Evolutionary conservation across 2,329 filamentous ascomycete genomes (phyloP), one percentile per base, ranked within the genome.

Genomic region (Verruconis gallopava): DNA sequence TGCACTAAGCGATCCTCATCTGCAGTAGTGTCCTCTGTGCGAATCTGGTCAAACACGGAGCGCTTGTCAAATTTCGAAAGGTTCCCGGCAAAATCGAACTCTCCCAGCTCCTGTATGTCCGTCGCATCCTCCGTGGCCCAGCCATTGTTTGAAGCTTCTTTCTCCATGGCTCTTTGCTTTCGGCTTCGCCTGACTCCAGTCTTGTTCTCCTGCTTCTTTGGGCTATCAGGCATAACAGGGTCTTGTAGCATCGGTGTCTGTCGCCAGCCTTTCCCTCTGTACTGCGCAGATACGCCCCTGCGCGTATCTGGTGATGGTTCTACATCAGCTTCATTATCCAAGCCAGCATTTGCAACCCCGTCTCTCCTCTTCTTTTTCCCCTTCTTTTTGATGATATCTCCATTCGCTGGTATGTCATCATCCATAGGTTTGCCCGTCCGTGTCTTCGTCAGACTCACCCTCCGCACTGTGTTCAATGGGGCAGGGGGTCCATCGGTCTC

Each of bases 81-180:
- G 49, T 86, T 86, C 42, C 77, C 79, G 52, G 84, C 79, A 53
- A 96, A 96, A 59, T 96, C 89, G 52, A 96, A 96, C 47, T 96
- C 91, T 9, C 83, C 85, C 68, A 91, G 75, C 56, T 93, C 89
- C 61, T 89, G 84, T 17, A 91, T 84, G 56, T 96, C 91, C 0
- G 85, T 95, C 17, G 89, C 88, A 54, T 96, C 89, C 56, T 95
- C 91, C 0, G 89, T 95, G 3, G 85, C 86, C 88, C 89, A 96
- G 3, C 85, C 89, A 56, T 85, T 93, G 34, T 20, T 66, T 66
- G 65, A 21, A 55, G 58, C 51, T 63, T 64, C 44, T 57, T 61
- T 40, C 58, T 61, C 33, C 57, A 61, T 9, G 49, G 5, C 60
- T 59, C 2, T 59, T 57, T 15, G 57, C 61, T 37, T 56, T 50